Conservation (phyloP, 2,329 filamentous ascomycete genomes). For the Sporothrix inflata region DNA sequence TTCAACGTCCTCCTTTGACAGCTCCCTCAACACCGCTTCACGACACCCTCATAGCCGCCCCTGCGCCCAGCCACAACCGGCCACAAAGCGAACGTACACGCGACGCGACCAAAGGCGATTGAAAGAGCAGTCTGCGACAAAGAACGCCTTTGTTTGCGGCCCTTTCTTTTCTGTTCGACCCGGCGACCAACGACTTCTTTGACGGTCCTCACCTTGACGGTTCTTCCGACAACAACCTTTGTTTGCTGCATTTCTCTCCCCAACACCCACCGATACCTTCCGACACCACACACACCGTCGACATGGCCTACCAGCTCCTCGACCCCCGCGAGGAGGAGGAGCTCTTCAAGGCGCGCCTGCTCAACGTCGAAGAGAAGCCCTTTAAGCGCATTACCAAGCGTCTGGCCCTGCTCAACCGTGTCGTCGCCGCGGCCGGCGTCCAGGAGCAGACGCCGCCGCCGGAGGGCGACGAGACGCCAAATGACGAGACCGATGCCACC, state of each 20-base stretch:
- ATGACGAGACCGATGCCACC: constrained; percentile 39
- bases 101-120: not conserved
- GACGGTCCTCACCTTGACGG: no score
- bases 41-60: not conserved
- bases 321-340: constrained; percentile 78
- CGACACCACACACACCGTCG: not conserved
- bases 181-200: no score
- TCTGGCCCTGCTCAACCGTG: constrained; percentile 69
- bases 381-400: constrained; percentile 88
- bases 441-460: constrained; percentile 69
- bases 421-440: constrained; percentile 54
- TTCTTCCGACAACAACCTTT: not conserved
- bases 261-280: not conserved
- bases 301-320: constrained; percentile 62
- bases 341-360: constrained; percentile 82
- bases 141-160: not conserved
- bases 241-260: not conserved
- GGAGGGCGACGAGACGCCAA: constrained; percentile 46
- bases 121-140: not conserved
- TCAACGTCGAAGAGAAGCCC: constrained; percentile 89
- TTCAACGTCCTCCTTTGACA: not conserved
- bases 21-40: not conserved
- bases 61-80: not conserved
- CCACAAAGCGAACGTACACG: not conserved
- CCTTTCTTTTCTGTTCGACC: not conserved